Evolutionary conservation across 2,329 filamentous ascomycete genomes (phyloP).

Genomic region (Sporothrix pseudoabietina): DNA sequence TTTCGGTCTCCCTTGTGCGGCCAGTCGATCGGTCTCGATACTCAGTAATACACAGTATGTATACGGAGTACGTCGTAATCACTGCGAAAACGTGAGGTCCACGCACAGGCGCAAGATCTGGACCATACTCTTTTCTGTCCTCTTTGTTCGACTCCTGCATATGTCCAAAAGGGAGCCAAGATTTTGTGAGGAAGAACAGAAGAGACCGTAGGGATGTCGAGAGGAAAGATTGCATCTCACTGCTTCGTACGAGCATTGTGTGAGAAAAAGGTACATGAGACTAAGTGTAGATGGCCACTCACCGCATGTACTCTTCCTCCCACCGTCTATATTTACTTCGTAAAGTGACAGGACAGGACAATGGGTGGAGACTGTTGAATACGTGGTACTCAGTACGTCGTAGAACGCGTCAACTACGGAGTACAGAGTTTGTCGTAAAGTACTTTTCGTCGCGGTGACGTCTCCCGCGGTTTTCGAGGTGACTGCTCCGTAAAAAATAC

Average conservation of each 20-base stretch:
- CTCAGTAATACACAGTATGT: not conserved
- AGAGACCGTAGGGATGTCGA: not conserved
- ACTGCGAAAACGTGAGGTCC: not conserved
- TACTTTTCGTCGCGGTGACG: not conserved
- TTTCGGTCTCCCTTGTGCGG: not conserved
- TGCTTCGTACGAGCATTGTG: not conserved
- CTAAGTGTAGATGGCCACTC: not conserved
- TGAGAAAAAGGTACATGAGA: not conserved
- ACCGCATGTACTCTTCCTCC: not conserved
- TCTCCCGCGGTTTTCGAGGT: not conserved
- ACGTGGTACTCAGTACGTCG: too few relatives aligned
- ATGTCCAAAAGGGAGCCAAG: not conserved
- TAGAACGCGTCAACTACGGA: conserved; percentile 6
- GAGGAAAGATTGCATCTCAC: not conserved
- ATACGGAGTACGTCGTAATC: too few relatives aligned
- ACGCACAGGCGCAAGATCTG: not conserved
- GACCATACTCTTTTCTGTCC: not conserved
- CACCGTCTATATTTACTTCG: too few relatives aligned
- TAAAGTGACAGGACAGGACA: not conserved
- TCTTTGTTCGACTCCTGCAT: not conserved
- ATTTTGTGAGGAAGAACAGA: not conserved
- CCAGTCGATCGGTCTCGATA: not conserved
- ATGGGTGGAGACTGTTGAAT: not conserved
- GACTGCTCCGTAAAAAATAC: not conserved
- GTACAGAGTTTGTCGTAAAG: not conserved